Conservation (phyloP, 257 asterid genomes). For the Parsonsia alboflavescens region DNA sequence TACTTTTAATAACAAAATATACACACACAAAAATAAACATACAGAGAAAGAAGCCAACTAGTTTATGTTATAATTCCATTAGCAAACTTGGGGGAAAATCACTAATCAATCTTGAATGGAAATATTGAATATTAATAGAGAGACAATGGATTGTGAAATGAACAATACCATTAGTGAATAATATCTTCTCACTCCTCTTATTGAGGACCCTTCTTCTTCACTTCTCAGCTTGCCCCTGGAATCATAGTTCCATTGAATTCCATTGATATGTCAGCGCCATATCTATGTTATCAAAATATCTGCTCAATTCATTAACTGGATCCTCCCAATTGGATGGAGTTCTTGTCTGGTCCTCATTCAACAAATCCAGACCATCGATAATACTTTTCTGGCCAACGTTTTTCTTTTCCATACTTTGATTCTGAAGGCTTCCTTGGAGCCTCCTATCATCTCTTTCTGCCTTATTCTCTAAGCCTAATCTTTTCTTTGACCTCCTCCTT, state of each 20-base stretch:
- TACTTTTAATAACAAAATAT: too few species aligned
- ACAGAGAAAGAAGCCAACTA: too few species aligned
- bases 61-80: too few species aligned
- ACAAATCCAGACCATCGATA: neutral
- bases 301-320: conserved; percentile 36
- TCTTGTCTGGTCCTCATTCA: neutral
- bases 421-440: neutral
- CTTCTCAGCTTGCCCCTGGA: too few species aligned
- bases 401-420: neutral
- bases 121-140: too few species aligned
- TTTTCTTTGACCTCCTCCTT: conserved; percentile 15
- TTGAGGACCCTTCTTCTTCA: too few species aligned
- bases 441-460: conserved; percentile 3
- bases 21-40: too few species aligned
- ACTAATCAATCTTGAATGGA: too few species aligned
- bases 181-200: too few species aligned
- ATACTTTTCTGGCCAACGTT: neutral
- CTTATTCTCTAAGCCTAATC: conserved; percentile 17
- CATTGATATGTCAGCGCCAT: conserved; percentile 22
- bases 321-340: conserved; percentile 5
- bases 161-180: too few species aligned
- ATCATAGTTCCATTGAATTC: conserved; percentile 5
- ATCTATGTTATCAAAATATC: conserved; percentile 38
- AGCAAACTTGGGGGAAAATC: too few species aligned
- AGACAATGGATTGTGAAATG: too few species aligned